Base-by-base conservation (phyloP, 805 yeast genomes). In the Wickerhamiella alocasiicola region DNA sequence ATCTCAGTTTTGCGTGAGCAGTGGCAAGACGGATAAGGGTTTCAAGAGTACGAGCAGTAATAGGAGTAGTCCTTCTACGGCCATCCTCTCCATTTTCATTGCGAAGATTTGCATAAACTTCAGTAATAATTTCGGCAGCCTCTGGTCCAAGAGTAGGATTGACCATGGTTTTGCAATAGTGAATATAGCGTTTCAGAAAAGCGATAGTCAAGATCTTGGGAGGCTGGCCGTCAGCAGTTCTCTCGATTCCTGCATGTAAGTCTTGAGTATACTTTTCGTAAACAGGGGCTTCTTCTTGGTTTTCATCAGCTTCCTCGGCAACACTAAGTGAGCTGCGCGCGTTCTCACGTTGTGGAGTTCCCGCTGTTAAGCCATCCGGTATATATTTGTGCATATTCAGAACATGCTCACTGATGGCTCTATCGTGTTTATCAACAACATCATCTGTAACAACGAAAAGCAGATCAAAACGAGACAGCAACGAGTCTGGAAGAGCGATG, bases 31-130 rank as follows among this genome's bases (percentile, higher is more conserved):
- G 94, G 59, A 88, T 88, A 49, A 88, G 67, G 0, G 98, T 88
- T 62, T 88, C 98, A 51, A 88, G 67, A 4, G 97, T 91, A 76
- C 98, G 81, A n/a, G 97, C 94, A 2, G 98, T 88, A 49, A 88
- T 82, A 27, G 98, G 97, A 1, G 95, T 79, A 0, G 95, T 87
- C 40, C 80, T 72, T 28, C 68, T 55, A 46, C 58, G 62, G 35
- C 62, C 61, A 27, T 51, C 55, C 3, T 52, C 52, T 18, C 62
- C 44, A 49, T 77, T 81, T 54, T 77, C 79, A 57, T 85, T 87
- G 65, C 98, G 74, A 49, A 91, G 67, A 9, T 76, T 75, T 2
- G 94, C 66, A 57, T 88, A 91, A 13, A 81, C 74, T 41, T 71
- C 72, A 17, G 85, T 91, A 53, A 91, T 84, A 57, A 78, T 72